Percentiles rank a stretch among this genome's conserved stretches.
Evolutionary conservation across 805 yeast species (phyloP).

Genomic region (Ogataea polymorpha): DNA sequence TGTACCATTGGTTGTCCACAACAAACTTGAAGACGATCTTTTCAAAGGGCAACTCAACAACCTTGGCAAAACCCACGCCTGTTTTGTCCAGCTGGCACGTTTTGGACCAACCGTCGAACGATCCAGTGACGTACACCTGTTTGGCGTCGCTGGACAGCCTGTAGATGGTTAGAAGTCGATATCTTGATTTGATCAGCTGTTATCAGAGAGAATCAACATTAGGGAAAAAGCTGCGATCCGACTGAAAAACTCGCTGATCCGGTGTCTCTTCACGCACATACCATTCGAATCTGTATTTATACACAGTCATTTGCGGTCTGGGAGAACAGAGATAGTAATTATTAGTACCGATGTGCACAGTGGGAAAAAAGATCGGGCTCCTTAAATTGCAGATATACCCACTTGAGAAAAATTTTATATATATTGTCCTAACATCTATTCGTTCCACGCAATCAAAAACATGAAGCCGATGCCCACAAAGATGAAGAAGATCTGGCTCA

Average conservation of each 20-base stretch:
- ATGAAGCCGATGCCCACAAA: conserved; percentile 55
- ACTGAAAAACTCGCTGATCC: too few species aligned
- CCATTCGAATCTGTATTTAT: conserved; percentile 27
- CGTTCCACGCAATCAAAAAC: conserved; percentile 49
- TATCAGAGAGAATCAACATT: background rate
- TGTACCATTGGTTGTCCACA: conserved; percentile 57
- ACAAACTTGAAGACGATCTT: conserved; percentile 52
- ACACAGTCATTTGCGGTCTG: conserved; percentile 13
- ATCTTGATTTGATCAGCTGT: background rate
- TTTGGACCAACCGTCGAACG: conserved; percentile 55
- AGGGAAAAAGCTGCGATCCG: background rate
- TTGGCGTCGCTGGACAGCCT: conserved; percentile 32
- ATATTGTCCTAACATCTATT: conserved; percentile 22
- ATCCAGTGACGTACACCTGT: conserved; percentile 58
- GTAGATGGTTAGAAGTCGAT: background rate
- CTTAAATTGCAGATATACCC: conserved; percentile 3
- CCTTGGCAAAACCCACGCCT: conserved; percentile 38
- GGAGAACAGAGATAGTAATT: background rate
- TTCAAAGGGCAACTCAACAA: conserved; percentile 40
- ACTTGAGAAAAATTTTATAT: background rate
- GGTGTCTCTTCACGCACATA: conserved; percentile 8
- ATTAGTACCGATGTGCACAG: background rate
- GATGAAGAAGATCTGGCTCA: conserved; percentile 47
- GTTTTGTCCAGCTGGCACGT: conserved; percentile 41
- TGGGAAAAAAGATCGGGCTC: background rate